Evolutionary conservation across 345 rosid species (phyloP).

Genomic region (Mangifera indica): DNA sequence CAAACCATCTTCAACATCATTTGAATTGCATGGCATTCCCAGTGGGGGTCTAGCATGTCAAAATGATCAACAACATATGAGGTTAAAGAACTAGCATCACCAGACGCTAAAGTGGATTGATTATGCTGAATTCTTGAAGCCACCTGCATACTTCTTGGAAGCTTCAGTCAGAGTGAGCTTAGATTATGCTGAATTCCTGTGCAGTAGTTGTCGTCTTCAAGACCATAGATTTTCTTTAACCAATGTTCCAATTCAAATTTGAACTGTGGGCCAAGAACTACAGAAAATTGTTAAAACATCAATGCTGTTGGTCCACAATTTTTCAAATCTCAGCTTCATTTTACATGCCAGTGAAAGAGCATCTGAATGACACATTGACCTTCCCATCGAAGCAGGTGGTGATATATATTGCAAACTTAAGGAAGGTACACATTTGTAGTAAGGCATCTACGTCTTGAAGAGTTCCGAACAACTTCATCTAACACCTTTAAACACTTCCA

Average conservation of each 20-base stretch:
- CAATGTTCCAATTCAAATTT: not conserved
- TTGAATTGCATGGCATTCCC: not conserved
- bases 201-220: no score
- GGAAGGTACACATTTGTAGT: not conserved
- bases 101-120: no score
- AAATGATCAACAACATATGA: no score
- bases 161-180: no score
- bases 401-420: not conserved
- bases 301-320: not conserved
- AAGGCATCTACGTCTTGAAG: no score
- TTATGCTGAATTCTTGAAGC: no score
- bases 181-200: no score
- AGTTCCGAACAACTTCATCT: not conserved
- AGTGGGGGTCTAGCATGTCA: not conserved
- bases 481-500: not conserved
- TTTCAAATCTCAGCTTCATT: not conserved
- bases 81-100: no score
- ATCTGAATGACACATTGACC: not conserved
- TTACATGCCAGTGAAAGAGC: not conserved
- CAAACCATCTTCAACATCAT: not conserved
- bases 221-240: not conserved
- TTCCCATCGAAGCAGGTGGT: not conserved
- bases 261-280: slow-evolving; percentile 5
- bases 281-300: not conserved
- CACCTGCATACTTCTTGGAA: no score